A percentile compares a stretch with the other conserved stretches of the same genome.
phyloP scores from a whole-genome alignment of 148 eudicot genomes.

The Camellia granthamiana region DNA sequence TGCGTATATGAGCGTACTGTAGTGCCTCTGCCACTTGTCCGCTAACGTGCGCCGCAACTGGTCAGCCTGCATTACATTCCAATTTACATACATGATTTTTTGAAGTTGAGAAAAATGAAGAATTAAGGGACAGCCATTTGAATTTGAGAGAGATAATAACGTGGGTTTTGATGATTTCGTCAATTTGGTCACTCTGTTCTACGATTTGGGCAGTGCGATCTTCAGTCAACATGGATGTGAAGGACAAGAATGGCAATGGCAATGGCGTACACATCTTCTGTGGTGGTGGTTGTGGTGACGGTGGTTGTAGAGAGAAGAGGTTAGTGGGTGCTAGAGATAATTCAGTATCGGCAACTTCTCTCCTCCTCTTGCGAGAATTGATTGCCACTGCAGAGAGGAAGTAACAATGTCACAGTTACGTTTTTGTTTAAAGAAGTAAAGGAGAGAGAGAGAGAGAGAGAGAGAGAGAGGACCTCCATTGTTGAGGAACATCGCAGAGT shows the following conservation, averaged over 20 bases:
- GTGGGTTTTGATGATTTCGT: conserved; percentile 8
- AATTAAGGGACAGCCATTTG: not conserved
- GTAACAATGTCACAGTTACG: not conserved
- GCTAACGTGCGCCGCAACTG: conserved; percentile 13
- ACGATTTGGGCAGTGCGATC: not conserved
- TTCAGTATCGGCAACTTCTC: not conserved
- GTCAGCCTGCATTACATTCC: not conserved
- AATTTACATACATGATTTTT: too few relatives aligned
- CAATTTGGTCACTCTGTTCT: conserved; percentile 16
- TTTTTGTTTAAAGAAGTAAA: not conserved
- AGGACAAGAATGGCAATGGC: not conserved
- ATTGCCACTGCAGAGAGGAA: not conserved
- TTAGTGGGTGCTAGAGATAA: not conserved
- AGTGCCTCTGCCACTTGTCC: conserved; percentile 16
- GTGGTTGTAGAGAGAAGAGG: not conserved
- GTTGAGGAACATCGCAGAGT: not conserved
- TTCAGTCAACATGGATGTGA: conserved; percentile 10
- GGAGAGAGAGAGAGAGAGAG: not conserved
- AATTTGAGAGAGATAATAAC: not conserved
- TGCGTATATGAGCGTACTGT: not conserved
- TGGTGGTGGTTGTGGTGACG: not conserved
- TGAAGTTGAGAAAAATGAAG: not conserved
- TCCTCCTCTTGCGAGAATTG: conserved; percentile 13
- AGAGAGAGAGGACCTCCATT: conserved; percentile 8
- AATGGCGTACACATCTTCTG: not conserved